Base-by-base conservation (phyloP, 2,329 filamentous ascomycete genomes). In the Cordyceps farinosa region DNA sequence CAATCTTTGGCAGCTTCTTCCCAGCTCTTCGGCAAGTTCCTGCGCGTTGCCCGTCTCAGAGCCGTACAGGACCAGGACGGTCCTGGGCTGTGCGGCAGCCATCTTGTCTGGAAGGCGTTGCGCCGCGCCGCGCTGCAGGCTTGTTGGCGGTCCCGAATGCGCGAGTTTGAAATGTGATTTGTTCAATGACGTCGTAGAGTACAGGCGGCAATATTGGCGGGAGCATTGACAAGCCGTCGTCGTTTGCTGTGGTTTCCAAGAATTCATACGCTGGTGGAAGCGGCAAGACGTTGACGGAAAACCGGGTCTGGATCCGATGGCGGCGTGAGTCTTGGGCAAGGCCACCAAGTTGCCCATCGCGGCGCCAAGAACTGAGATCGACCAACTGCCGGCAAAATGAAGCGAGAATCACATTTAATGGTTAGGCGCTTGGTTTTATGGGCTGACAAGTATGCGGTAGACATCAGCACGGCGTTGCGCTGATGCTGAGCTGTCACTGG, bases 31-130 rank as follows among this genome's bases (percentile, higher is more conserved):
- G 27, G 95, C 94, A 66, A 94, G 86, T 76, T 98, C 94, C 76
- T 97, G 91, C 61, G 92, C 89, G 72, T 95, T 97, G 63, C 95
- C 95, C 29, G 93, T 98, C 79, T 99, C 95, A 45, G 94, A 96
- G 62, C 92, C 95, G 77, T 97, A 99, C 40, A 96, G 83, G 64
- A 99, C 82, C 68, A 96, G 84, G 56, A 84, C 75, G 64, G 77
- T 78, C 68, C 83, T 75, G 3, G 34, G 45, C 47, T 58, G 52
- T 27, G 60, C 67, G 50, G 70, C 68, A 69, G 40, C 32, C 59
- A 61, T 61, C 27, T 45, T 48, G 40, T 22, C 9, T 15, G 5
- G 1, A 5, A n/a, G 30, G n/a, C 11, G 54, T 15, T 36, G 42
- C 42, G 32, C 55, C 55, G n/a, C 30, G 32, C 13, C 42, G 42